Base-by-base conservation (phyloP, 108 stramenopile species). In the Thalassiosira profunda region DNA sequence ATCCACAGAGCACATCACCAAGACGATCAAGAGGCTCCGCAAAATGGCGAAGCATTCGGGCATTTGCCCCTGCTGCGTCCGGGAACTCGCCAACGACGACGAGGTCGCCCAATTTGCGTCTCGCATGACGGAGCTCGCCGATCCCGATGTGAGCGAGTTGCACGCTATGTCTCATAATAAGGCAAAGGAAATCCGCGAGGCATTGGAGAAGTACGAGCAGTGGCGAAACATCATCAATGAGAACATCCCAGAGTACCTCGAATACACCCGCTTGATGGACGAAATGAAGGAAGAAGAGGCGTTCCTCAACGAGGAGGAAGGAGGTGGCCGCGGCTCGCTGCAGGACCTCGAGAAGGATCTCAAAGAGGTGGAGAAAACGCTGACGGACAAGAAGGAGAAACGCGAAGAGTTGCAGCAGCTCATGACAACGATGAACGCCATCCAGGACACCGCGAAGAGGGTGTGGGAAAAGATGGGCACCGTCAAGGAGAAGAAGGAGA, bases 261-360 rank as follows among this genome's bases (percentile, higher is more conserved):
- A 89, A 34, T 80, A 63, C 42, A 63, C 47, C 11, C 77, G 84
- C 12, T 53, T 84, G 14, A 74, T 63, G n/a, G 72, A 73, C 11
- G 90, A 92, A 26, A 68, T 88, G 14, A 53, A 69, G 17, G 82
- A 84, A 15, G 48, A 84, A 26, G 86, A 87, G 40, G 57, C 61
- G 10, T 69, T 67, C 44, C 58, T 83, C 30, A 20, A 38, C 28
- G 76, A 48, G 8, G 72, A 76, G 37, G 73, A 80, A 15, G 46
- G 51, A 54, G 74, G 64, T 4, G 70, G 65, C 3, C 53, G 67
- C 31, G 56, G 42, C 24, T 79, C 45, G 43, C 17, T 47, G 63
- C 75, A 55, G 29, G 61, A 53, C 24, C 36, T 54, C 12, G 67
- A 84, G 18, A 44, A 79, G 5, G 75, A 80, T 9, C 57, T 83